These are phyloP conservation scores for Talaromyces islandicus DNA, from an alignment of 2,329 filamentous ascomycete species.

Conservation along the genomic window DNA sequence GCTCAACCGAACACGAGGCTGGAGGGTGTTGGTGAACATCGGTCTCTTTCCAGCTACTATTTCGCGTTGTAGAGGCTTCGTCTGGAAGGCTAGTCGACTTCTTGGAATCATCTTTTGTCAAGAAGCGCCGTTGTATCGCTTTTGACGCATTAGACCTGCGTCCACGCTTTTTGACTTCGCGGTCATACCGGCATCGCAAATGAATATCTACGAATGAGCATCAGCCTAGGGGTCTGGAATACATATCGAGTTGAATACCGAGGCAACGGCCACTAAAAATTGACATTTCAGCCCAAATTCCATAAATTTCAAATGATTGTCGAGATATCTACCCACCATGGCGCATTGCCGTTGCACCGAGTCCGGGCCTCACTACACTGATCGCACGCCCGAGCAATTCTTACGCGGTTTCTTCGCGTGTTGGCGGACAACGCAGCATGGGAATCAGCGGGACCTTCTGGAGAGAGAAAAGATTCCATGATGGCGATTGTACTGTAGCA, in stretches of 20 bases:
- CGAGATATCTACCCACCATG: neutral
- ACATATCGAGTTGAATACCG: neutral
- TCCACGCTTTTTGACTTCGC: neutral
- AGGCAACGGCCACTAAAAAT: neutral
- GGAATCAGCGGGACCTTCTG: neutral
- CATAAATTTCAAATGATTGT: neutral
- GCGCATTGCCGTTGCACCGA: slow-evolving; percentile 36
- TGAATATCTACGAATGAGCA: neutral
- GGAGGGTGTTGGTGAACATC: neutral
- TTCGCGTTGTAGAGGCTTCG: neutral
- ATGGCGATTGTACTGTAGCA: neutral
- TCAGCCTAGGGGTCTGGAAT: neutral
- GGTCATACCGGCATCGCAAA: neutral
- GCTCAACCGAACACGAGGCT: neutral
- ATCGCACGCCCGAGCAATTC: slow-evolving; percentile 28
- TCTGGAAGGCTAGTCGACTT: neutral
- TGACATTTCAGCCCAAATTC: neutral
- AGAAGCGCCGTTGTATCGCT: neutral
- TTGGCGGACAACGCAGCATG: neutral
- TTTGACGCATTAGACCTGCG: neutral
- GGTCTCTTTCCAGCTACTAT: neutral
- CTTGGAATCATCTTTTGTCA: neutral
- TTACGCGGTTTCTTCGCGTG: neutral
- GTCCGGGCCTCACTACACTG: slow-evolving; percentile 37
- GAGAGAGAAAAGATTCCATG: neutral